Base-by-base conservation (phyloP, 305 asterid genomes). In the Solanum aculeatissimum region DNA sequence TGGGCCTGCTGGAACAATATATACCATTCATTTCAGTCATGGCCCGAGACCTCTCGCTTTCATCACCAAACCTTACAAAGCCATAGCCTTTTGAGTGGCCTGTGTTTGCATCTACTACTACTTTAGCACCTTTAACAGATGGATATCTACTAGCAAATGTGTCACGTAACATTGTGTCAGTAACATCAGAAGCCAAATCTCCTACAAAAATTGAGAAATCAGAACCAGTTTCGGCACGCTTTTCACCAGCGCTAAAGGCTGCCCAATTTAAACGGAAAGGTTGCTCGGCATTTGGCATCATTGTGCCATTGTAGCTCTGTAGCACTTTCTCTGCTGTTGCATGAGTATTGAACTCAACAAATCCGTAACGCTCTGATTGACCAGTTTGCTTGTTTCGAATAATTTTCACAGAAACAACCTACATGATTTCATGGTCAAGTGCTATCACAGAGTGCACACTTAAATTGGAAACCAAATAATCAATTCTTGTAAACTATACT, bases 371-470 rank as follows among this genome's bases (percentile, higher is more conserved):
- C 88, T 97, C 98, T 15, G 98, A 95, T 84, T 95, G 98, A 85
- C 98, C 98, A 10, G 99, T 95, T 90, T 93, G 99, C 93, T 90
- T 97, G 88, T 97, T 97, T 91, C 98, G 98, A 84, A 95, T 95
- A 79, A 97, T 91, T 93, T 97, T 97, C 84, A 92, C 98, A 38
- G 98, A 90, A 82, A 91, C 71, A 83, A 94, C 95, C 98, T 97
- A 87, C 79, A 84, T 65, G 83, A 78, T 53, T 6, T 18, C 49
- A 18, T 75, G 3, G 47, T 53, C 65, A 29, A 54, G 47, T 78
- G 19, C 66, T 29, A 53, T 29, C 40, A 53, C 29, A 51, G 63
- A 75, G 45, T 29, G 66, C 78, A 77, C 0, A 7, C 35, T 65
- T 43, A 84, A 45, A 62, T 35, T 57, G 80, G 69, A 77, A 77